These are phyloP conservation scores for Elsinoe fawcettii DNA, from an alignment of 2,329 filamentous ascomycete genomes.

Conservation along the genomic window DNA sequence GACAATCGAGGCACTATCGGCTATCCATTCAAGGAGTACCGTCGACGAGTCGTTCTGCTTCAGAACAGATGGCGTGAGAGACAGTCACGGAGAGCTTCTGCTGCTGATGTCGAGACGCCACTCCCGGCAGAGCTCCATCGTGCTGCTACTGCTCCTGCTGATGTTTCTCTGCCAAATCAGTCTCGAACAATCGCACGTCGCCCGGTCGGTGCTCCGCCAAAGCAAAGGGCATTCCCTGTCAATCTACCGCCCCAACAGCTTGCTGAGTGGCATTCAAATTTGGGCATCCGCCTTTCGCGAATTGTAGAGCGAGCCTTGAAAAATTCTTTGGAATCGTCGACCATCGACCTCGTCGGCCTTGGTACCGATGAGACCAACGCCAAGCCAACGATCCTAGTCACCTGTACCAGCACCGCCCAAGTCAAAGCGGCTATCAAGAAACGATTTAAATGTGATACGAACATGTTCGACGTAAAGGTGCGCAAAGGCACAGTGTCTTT, in stretches of 20 bases:
- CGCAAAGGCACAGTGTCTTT: conserved; percentile 48
- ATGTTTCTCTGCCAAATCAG: conserved; percentile 24
- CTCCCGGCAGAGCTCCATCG: conserved; percentile 9
- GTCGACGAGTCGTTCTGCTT: conserved; percentile 27
- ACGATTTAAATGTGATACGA: conserved; percentile 60
- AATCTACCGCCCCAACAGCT: conserved; percentile 55
- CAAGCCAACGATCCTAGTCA: conserved; percentile 65
- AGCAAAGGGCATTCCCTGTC: conserved; percentile 24
- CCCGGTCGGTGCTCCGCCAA: conserved; percentile 9
- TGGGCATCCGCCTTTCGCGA: conserved; percentile 67
- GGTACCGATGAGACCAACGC: conserved; percentile 60
- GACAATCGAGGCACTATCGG: background rate
- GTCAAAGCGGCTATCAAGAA: conserved; percentile 64
- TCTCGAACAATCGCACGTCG: conserved; percentile 3
- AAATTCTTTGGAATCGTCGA: conserved; percentile 67
- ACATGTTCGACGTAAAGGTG: conserved; percentile 60
- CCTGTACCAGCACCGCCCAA: conserved; percentile 66
- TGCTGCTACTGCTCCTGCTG: conserved; percentile 6
- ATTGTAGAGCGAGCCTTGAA: conserved; percentile 63
- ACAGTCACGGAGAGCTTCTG: conserved; percentile 14
- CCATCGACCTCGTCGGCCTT: conserved; percentile 68
- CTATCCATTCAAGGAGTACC: conserved; percentile 28
- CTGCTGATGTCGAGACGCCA: conserved; percentile 12
- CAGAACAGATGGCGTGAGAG: conserved; percentile 29
- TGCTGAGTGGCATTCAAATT: conserved; percentile 61